Base-by-base conservation (phyloP, 148 eudicot genomes). In the Suaeda aralocaspica region DNA sequence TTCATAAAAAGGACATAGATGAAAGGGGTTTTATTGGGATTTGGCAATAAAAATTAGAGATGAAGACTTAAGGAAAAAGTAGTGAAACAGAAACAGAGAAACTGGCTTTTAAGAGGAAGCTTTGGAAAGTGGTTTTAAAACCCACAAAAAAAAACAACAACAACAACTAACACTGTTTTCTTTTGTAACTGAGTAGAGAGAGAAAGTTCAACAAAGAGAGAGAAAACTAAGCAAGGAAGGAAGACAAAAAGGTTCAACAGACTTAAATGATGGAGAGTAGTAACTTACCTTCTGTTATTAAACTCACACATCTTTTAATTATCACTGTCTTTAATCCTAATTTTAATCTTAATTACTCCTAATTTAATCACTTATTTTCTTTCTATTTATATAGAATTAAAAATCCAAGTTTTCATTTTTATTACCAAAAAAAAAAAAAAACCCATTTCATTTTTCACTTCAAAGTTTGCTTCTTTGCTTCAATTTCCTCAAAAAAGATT, bases 131-230 rank as follows among this genome's bases (percentile, higher is more conserved):
- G 44, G 64, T 22, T 30, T 31, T 59, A 29, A 18, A 29, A 21
- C 29, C 24, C 21, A 53, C 13, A 41, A 42, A 42, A 42, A 2
- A 9, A 28, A 0, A 15, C 2, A 1, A 63, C 25, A 42, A 21
- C 4, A 51, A 36, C 50, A 56, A 34, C 69, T 66, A 46, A 70
- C 71, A 59, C 50, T 13, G 8, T 48, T 25, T 67, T 80, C 65
- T 75, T 81, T 79, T 80, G 86, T 84, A 84, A 86, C 88, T 78
- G 87, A 80, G 59, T 79, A 72, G 78, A 70, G 74, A 70, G 73
- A 78, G 74, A 74, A 46, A 68, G 50, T 22, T 9, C 15, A 36
- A 58, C 52, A 55, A 49, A 52, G 26, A 21, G 9, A 9, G 16
- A 24, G 28, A 5, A 9, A n/a, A 10, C 57, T 21, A 52, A 21